Conservation (phyloP, 805 yeast species). For the Yamadazyma endophytica region DNA sequence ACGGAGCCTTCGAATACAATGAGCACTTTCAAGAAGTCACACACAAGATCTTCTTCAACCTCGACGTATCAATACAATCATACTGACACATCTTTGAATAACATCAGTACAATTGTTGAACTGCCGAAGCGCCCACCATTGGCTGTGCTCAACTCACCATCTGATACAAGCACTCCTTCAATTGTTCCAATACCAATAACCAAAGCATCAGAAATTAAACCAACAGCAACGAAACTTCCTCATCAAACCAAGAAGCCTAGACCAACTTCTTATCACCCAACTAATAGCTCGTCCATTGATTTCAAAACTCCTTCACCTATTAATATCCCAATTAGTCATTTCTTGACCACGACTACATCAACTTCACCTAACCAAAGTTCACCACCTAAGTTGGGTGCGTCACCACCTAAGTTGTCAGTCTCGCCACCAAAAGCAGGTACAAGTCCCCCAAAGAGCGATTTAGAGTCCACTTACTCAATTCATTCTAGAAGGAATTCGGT, state of each 20-base stretch:
- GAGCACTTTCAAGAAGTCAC: constrained; percentile 16
- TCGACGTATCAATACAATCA: background rate
- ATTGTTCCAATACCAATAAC: background rate
- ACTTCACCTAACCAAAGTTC: constrained; percentile 4
- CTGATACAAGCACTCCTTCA: constrained; percentile 43
- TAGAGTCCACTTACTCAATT: constrained; percentile 7
- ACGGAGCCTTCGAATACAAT: constrained; percentile 33
- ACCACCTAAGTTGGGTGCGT: constrained; percentile 4
- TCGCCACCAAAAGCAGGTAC: constrained; percentile 3
- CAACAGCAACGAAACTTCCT: constrained; percentile 27
- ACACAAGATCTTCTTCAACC: constrained; percentile 34
- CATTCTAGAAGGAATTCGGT: constrained; percentile 33
- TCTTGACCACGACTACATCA: constrained; percentile 10
- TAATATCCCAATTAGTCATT: constrained; percentile 18
- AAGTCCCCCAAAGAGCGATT: constrained; percentile 9
- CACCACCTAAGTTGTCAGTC: constrained; percentile 9
- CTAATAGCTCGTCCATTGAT: constrained; percentile 29
- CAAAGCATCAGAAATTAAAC: background rate
- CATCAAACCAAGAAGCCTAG: constrained; percentile 59
- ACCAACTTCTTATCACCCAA: constrained; percentile 83
- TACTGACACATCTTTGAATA: background rate
- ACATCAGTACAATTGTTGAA: constrained; percentile 11
- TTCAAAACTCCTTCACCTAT: constrained; percentile 31
- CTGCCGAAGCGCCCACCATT: constrained; percentile 14
- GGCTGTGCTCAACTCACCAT: constrained; percentile 7